Evolutionary conservation across 2,329 filamentous ascomycete species (phyloP).

Genomic region (Microcyclosporella mali): DNA sequence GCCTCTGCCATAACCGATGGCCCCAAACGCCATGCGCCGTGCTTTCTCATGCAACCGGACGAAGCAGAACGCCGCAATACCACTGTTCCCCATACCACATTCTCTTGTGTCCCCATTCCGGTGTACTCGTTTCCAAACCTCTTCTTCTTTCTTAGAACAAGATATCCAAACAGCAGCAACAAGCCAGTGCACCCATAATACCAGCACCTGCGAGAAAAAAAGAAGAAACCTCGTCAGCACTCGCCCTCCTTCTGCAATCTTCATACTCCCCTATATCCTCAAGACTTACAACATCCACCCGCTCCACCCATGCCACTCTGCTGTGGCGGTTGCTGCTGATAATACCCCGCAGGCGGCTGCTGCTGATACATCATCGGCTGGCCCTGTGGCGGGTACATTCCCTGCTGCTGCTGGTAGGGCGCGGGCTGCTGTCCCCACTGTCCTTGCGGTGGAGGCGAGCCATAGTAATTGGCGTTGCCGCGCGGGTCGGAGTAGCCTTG

Average conservation of each 20-base stretch:
- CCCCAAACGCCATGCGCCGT: neutral
- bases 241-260: neutral
- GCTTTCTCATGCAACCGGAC: neutral
- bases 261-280: neutral
- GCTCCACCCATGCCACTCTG: conserved; percentile 40
- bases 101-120: neutral
- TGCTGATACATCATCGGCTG: conserved; percentile 29
- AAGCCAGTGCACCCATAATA: conserved; percentile 30
- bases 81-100: neutral
- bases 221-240: neutral
- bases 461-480: conserved; percentile 16
- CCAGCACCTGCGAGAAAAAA: conserved; percentile 12
- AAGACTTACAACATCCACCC: conserved; percentile 37
- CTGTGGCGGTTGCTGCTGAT: conserved; percentile 26
- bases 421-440: conserved; percentile 9
- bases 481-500: conserved; percentile 9
- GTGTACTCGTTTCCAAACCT: neutral
- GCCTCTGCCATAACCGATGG: too few species aligned
- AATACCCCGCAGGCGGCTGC: conserved; percentile 35
- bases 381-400: conserved; percentile 33
- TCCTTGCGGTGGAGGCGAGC: conserved; percentile 13
- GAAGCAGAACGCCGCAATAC: too few species aligned
- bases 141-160: conserved; percentile 2
- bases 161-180: conserved; percentile 45
- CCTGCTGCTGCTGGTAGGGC: conserved; percentile 8